These are phyloP conservation scores for Gossypium davidsonii DNA, from an alignment of 441 rosid species.

Conservation along the genomic window DNA sequence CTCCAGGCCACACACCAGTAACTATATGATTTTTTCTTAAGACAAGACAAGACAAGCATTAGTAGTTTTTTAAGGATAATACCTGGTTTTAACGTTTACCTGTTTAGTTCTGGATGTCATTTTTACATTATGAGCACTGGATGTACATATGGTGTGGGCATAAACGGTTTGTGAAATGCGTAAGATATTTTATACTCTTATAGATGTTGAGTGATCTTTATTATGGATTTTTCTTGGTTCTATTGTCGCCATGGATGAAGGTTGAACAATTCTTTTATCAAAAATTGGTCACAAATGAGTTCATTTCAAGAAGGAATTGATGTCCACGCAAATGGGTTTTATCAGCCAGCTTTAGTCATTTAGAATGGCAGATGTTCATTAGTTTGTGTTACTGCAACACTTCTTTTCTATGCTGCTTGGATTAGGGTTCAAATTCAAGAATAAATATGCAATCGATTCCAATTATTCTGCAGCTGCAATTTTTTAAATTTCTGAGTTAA, in stretches of 20 bases:
- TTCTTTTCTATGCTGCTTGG: no score
- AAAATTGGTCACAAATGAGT: background rate
- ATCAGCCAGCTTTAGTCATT: no score
- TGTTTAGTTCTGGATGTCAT: background rate
- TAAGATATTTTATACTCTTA: background rate
- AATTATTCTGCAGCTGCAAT: no score
- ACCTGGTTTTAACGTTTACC: background rate
- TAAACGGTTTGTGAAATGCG: background rate
- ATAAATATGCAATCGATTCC: no score
- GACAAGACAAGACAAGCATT: background rate
- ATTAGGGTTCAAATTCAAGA: no score
- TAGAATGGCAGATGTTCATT: no score
- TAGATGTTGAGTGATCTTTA: background rate
- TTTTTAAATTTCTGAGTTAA: no score
- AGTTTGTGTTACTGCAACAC: no score
- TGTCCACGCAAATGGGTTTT: no score
- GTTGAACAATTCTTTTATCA: background rate
- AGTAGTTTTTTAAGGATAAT: background rate
- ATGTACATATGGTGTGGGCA: background rate
- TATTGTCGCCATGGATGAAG: background rate
- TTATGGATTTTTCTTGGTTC: background rate
- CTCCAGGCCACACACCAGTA: constrained; percentile 32
- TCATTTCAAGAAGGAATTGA: no score
- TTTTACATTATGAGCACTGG: background rate
- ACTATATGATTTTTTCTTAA: background rate